These are phyloP conservation scores for Nicotiana rustica DNA, from an alignment of 305 asterid genomes.

Conservation along the genomic window DNA sequence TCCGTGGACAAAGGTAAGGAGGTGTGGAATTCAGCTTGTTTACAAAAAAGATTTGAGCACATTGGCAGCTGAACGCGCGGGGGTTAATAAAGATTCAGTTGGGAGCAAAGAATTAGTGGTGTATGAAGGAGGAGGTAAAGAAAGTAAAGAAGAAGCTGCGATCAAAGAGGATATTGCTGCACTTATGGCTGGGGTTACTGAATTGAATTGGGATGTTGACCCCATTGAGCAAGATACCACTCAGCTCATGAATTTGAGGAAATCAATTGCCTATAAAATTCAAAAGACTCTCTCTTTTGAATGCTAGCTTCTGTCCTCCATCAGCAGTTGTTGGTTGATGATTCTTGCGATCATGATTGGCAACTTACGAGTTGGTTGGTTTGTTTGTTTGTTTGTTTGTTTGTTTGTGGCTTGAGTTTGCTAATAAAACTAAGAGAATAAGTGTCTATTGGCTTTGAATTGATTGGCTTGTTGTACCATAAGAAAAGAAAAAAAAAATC, in stretches of 20 bases:
- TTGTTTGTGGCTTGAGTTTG: slow-evolving; percentile 17
- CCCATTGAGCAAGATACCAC: slow-evolving; percentile 36
- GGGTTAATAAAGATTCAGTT: not conserved
- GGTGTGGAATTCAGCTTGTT: slow-evolving; percentile 36
- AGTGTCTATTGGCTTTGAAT: not conserved
- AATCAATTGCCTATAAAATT: slow-evolving; percentile 24
- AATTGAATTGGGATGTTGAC: slow-evolving; percentile 35
- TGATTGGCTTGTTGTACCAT: not conserved
- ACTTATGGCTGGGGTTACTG: slow-evolving; percentile 31
- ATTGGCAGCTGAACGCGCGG: not conserved
- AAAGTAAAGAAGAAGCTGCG: not conserved
- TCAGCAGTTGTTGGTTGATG: not conserved
- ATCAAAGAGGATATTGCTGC: slow-evolving; percentile 29
- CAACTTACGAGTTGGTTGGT: not conserved
- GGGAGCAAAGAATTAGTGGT: slow-evolving; percentile 22
- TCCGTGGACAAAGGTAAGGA: slow-evolving; percentile 35
- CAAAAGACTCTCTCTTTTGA: slow-evolving; percentile 39
- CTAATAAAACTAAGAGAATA: not conserved
- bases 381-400: not conserved
- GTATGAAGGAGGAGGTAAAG: not conserved
- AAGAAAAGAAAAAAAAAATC: not conserved
- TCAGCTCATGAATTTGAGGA: slow-evolving; percentile 27
- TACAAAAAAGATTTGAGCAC: slow-evolving; percentile 27
- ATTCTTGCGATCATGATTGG: not conserved
- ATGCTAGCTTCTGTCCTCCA: slow-evolving; percentile 17